Percentiles rank a stretch among this genome's conserved stretches.
Conservation (phyloP, 306 rosid genomes). For the Boehmeria nivea region DNA sequence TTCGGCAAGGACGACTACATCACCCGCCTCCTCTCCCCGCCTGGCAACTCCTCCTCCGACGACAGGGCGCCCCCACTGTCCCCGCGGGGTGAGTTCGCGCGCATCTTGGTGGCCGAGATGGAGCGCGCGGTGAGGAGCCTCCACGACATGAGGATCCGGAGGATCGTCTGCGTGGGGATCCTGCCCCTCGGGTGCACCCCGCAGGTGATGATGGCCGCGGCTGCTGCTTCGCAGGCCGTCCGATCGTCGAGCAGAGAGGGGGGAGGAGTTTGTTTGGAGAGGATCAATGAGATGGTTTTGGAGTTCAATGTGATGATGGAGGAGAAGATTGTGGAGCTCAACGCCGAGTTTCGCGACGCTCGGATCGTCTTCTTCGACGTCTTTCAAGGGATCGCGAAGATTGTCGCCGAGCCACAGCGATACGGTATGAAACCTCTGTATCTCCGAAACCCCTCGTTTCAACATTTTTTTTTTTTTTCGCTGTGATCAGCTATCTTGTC, state of each 20-base stretch:
- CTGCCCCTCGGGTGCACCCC: conserved; percentile 79
- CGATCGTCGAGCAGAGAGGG: conserved; percentile 8
- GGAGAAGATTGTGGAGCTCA: conserved; percentile 38
- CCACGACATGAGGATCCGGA: conserved; percentile 53
- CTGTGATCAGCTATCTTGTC: too few species aligned
- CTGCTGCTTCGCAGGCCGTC: conserved; percentile 14
- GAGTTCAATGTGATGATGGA: conserved; percentile 53
- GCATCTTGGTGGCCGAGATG: conserved; percentile 61
- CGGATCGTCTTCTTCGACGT: conserved; percentile 68
- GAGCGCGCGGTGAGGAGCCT: conserved; percentile 54
- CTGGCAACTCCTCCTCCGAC: conserved; percentile 29
- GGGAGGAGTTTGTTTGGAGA: conserved; percentile 36
- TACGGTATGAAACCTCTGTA: conserved; percentile 70
- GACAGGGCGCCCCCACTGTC: neutral
- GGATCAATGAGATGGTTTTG: conserved; percentile 50
- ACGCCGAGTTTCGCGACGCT: conserved; percentile 39
- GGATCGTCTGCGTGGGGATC: conserved; percentile 65
- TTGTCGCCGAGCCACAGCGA: conserved; percentile 34
- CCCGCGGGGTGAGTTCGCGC: conserved; percentile 32
- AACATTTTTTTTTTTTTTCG: too few species aligned
- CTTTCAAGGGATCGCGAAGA: conserved; percentile 55
- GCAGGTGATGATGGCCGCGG: conserved; percentile 16
- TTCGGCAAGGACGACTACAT: conserved; percentile 78
- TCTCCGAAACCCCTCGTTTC: too few species aligned
- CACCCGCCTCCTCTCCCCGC: conserved; percentile 39